Percentiles rank a stretch among this genome's conserved stretches.
Evolutionary conservation across 257 asterid genomes (phyloP).

Genomic region (Solanum bukasovii): DNA sequence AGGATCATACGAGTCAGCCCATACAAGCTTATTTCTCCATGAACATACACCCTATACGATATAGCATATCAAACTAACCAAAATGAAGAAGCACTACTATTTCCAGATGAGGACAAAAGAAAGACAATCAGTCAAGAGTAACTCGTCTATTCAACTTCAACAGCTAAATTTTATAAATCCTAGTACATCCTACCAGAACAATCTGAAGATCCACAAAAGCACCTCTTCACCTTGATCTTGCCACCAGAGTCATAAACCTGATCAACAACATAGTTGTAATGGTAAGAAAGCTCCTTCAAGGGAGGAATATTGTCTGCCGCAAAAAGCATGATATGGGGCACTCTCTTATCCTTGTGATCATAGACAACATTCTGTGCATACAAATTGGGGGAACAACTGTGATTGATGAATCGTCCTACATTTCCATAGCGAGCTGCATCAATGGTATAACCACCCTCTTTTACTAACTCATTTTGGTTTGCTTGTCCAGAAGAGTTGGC

Average conservation of each 20-base stretch:
- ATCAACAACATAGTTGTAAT: slow-evolving; percentile 52
- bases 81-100: neutral
- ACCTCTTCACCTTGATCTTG: slow-evolving; percentile 51
- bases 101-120: neutral
- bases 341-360: slow-evolving; percentile 55
- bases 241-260: slow-evolving; percentile 55
- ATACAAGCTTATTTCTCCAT: neutral
- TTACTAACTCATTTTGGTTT: slow-evolving; percentile 13
- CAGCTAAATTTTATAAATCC: neutral
- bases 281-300: slow-evolving; percentile 63
- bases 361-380: slow-evolving; percentile 68
- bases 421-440: slow-evolving; percentile 66
- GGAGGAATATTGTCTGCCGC: slow-evolving; percentile 79
- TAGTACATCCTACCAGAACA: slow-evolving; percentile 80
- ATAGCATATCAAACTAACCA: neutral
- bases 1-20: neutral
- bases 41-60: neutral
- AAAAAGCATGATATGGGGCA: slow-evolving; percentile 88
- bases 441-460: slow-evolving; percentile 57
- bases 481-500: slow-evolving; percentile 20
- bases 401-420: slow-evolving; percentile 78
- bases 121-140: neutral
- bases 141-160: neutral
- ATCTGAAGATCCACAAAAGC: slow-evolving; percentile 63
- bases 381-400: slow-evolving; percentile 83